Base-by-base conservation (phyloP, 2,329 filamentous ascomycete species). In the Monilinia vaccinii-corymbosi region DNA sequence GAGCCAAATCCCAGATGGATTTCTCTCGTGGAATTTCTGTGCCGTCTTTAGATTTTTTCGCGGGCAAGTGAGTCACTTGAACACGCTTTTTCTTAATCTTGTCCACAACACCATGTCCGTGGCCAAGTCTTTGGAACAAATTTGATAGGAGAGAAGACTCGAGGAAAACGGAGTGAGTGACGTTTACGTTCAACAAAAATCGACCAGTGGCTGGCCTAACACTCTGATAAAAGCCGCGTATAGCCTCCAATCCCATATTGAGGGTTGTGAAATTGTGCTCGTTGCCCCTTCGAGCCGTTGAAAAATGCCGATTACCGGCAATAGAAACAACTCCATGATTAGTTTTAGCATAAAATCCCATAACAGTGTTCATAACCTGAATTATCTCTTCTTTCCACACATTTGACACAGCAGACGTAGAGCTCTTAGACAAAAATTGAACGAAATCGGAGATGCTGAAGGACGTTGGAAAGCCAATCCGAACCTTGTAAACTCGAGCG, bases 191-290 rank as follows among this genome's bases (percentile, higher is more conserved):
- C 14, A 87, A 70, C 0, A 87, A 68, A 5, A 87, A 73, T 4
- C 83, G 76, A 44, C 77, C 78, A 16, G 81, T 80, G 3, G 81
- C 79, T 2, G 81, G 78, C 6, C 85, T 80, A 34, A 84, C 79
- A 66, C 82, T 86, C 13, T 82, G 75, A 67, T 81, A 86, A 71
- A 81, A 87, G 0, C 85, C 85, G 46, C 83, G 77, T 4, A 84
- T 70, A 0, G 82, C 82, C 51, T 80, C 74, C 0, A 87, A 72
- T 1, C 82, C 82, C 13, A 69, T 73, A 3, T 75, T 76, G 1
- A 87, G 74, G 34, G 75, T 67, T 3, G 60, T 56, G 3, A 48
- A 34, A 31, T 69, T 71, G 0, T 46, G 21, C 11, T 62, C 62
- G 1, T 42, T 25, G 5, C 63, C 63, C 4, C 66, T 68, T 0